Percentiles rank a stretch among this genome's conserved stretches.
phyloP scores from a whole-genome alignment of 495 filamentous ascomycete genomes.

The Aspergillus indologenus region DNA sequence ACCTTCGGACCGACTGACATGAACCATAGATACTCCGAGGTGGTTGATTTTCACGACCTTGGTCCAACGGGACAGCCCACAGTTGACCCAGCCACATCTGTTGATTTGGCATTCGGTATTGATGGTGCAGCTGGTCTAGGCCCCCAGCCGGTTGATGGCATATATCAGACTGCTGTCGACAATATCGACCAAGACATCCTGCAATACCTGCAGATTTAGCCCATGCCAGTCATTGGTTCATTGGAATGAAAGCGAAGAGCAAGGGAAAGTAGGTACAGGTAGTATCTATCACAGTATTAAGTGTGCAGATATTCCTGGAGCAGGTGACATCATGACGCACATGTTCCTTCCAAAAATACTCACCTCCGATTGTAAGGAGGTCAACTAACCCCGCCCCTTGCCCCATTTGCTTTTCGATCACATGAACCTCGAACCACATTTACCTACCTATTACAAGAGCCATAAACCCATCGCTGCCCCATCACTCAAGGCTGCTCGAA shows the following conservation, averaged over 20 bases:
- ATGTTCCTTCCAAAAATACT: background rate
- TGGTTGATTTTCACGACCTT: constrained; percentile 96
- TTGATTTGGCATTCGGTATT: background rate
- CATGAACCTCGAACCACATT: background rate
- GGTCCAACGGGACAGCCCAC: constrained; percentile 22
- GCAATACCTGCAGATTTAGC: constrained; percentile 3
- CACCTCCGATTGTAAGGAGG: too few species aligned
- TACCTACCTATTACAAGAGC: too few species aligned
- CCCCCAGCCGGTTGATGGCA: too few species aligned
- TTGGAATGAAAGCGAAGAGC: background rate
- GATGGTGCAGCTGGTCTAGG: background rate
- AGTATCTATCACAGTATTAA: too few species aligned
- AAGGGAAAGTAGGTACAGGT: background rate
- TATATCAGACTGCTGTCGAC: background rate
- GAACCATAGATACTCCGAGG: constrained; percentile 86
- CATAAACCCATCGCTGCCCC: background rate
- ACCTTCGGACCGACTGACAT: constrained; percentile 1
- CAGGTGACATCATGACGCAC: constrained; percentile 3
- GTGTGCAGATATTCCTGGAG: background rate
- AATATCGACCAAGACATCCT: background rate
- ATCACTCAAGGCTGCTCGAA: background rate
- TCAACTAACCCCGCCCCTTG: background rate
- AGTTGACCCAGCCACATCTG: background rate
- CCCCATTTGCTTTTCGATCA: background rate
- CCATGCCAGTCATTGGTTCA: background rate